Base-by-base conservation (phyloP, 805 yeast genomes). In the Lipomyces chichibuensis region DNA sequence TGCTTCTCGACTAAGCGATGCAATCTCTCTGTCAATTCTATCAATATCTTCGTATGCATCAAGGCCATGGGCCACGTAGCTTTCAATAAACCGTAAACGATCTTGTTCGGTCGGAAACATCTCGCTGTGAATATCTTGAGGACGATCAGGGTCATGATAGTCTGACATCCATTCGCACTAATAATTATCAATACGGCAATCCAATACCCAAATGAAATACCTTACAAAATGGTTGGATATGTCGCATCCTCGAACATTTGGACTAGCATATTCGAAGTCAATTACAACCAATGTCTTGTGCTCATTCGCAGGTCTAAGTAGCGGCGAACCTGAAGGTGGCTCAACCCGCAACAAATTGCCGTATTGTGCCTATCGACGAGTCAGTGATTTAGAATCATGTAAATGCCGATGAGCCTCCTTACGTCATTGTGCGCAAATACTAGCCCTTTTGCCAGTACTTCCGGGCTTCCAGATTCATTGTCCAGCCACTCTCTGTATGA, bases 181-280 rank as follows among this genome's bases (percentile, higher is more conserved):
- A 29, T 17, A 37, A 3, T 27, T 32, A 11, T 20, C 23, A 49
- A 20, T 17, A 23, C 23, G 8, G 37, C 29, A 6, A 20, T 11
- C 32, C 13, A 4, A 39, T 25, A 11, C 14, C 7, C 14, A 23
- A 39, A n/a, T n/a, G 17, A 9, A 33, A 59, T 8, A 2, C 11
- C 66, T 8, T 62, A 67, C 72, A 72, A 95, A 90, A 80, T 95
- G 99, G 77, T 95, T 93, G 14, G 93, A 93, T 64, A 95, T 85
- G 76, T 95, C 99, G 76, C 83, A 91, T 1, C 96, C 97, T 1
- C 97, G 92, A 57, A 88, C 82, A 75, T 93, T 95, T 11, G 96
- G 87, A 0, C 97, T 98, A 0, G 97, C 87, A 77, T 94, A 95
- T 79, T 95, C 99, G 77, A 95, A 95, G 77, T 95, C 99, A 74